Conservation (phyloP, 371 early-diverging fungal species). For the Capniomyces stellatus region DNA sequence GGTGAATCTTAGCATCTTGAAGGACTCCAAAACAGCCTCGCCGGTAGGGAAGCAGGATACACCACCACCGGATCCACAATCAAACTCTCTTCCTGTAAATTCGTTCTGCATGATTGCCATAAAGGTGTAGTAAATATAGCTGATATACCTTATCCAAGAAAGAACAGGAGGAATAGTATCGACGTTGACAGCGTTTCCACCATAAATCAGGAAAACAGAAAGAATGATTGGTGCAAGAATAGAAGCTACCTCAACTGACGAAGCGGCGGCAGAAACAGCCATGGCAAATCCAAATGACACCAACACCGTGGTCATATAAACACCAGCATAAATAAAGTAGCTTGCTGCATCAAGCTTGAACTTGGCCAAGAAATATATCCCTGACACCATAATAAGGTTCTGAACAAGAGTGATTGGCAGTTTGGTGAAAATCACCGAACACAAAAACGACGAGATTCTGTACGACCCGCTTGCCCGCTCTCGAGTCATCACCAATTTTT, state of each 20-base stretch:
- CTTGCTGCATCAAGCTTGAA: conserved; percentile 15
- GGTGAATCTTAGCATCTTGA: conserved; percentile 13
- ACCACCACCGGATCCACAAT: conserved; percentile 1
- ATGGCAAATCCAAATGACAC: conserved; percentile 17
- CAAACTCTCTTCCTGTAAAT: conserved; percentile 16
- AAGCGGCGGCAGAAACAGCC: conserved; percentile 13
- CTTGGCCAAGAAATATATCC: conserved; percentile 18
- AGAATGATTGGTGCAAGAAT: conserved; percentile 22
- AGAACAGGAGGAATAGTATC: conserved; percentile 16
- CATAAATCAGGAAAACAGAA: conserved; percentile 25
- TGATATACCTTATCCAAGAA: conserved; percentile 25
- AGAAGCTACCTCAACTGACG: conserved; percentile 18
- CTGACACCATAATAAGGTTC: conserved; percentile 8
- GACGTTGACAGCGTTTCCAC: conserved; percentile 23
- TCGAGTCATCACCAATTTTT: conserved; percentile 14
- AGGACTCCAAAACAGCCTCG: conserved; percentile 12
- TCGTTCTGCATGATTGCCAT: conserved; percentile 21
- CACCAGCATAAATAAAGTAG: conserved; percentile 15
- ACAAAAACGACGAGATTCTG: conserved; percentile 19
- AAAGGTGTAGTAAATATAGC: conserved; percentile 19
- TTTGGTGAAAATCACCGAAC: conserved; percentile 5
- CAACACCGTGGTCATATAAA: conserved; percentile 8
- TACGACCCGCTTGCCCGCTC: conserved; percentile 22
- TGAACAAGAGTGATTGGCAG: conserved; percentile 12
- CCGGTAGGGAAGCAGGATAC: conserved; percentile 9